phyloP scores from a whole-genome alignment of 331 rosid genomes.

The Malus hybrid region DNA sequence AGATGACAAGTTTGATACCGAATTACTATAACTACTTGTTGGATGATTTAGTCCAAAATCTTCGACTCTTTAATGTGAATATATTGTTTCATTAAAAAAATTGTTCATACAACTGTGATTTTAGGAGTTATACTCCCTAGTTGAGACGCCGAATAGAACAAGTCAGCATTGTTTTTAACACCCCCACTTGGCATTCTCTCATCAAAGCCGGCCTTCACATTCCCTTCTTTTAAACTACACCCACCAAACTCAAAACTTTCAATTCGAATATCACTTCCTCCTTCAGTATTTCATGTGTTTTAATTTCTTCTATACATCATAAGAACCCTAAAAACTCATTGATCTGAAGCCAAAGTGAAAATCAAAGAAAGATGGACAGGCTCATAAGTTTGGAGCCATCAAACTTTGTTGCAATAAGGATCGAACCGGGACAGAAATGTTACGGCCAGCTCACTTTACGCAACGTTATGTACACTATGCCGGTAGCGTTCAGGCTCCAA shows the following conservation, averaged over 20 bases:
- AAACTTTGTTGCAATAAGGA: slow-evolving; percentile 39
- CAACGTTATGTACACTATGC: slow-evolving; percentile 95
- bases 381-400: slow-evolving; percentile 80
- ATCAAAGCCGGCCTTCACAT: slow-evolving; percentile 24
- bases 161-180: slow-evolving; percentile 37
- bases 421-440: slow-evolving; percentile 56
- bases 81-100: too few species aligned
- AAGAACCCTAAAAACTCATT: neutral
- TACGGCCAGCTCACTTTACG: slow-evolving; percentile 46
- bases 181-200: slow-evolving; percentile 27
- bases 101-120: slow-evolving; percentile 1
- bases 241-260: neutral
- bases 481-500: slow-evolving; percentile 73
- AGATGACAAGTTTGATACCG: too few species aligned
- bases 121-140: neutral
- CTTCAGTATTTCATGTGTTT: slow-evolving; percentile 6
- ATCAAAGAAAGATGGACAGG: slow-evolving; percentile 43
- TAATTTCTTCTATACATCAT: neutral
- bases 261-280: neutral
- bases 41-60: too few species aligned
- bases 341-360: neutral
- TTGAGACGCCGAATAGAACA: slow-evolving; percentile 30
- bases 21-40: too few species aligned
- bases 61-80: too few species aligned
- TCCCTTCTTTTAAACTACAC: neutral